Evolutionary conservation across 345 rosid species (phyloP), one percentile per base, ranked within the genome.

Genomic region (Gossypium arboreum): DNA sequence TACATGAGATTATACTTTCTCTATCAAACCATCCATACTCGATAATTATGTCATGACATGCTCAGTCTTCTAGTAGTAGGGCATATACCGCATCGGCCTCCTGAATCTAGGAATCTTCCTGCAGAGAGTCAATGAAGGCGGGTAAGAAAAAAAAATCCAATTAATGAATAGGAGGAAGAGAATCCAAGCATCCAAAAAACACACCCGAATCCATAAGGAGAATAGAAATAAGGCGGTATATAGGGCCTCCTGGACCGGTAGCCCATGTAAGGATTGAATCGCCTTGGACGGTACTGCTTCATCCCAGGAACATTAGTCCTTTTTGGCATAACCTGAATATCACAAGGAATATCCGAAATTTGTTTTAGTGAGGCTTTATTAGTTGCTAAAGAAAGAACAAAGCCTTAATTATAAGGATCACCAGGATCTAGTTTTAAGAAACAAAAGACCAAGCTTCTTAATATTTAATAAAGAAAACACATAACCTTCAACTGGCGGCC

Each of bases 281-380:
- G 90, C 68, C 97, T 85, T 2, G 94, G 86, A 56, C 88, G 92
- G 77, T 73, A 90, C 83, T 90, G 99, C 85, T 94, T 94, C 93
- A 93, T 75, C 76, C 98, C 98, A 50, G 98, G 98, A 77, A 93
- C 93, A 78, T 94, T 94, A 50, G 98, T 91, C 82, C 99, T 86
- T 83, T 94, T 94, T 9, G 89, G 91, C 76, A 86, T 77, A 63
- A 94, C 98, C 99, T 88, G 79, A 22, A 75, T 15, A 50, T 47
- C n/a, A 34, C 2, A 65, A 63, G 39, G 63, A 44, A 20, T 6
- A 29, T 39, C 24, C 50, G 20, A 16, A 29, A 54, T 27, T 2
- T 57, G 68, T 18, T n/a, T 18, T 22, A 57, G 29, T 10, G 24
- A 22, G 29, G 62, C 7, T 20, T 22, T 11, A 9, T 10, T n/a